These are phyloP conservation scores for Cytospora leucostoma DNA, from an alignment of 2,329 filamentous ascomycete genomes.

Conservation along the genomic window DNA sequence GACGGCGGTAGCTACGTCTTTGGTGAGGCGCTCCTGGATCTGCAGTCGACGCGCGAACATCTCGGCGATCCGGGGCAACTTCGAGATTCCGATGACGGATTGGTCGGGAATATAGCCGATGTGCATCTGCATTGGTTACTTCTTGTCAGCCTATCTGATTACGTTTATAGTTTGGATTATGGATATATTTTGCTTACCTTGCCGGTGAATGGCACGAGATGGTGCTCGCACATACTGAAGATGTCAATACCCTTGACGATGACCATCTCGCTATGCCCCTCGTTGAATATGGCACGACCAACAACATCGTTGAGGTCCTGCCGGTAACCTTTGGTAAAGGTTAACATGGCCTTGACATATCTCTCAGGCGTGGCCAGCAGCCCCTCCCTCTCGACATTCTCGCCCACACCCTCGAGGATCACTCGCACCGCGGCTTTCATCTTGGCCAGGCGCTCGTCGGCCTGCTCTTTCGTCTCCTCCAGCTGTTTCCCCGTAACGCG, in stretches of 20 bases:
- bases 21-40: conserved; percentile 93
- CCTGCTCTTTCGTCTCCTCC: conserved; percentile 52
- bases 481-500: conserved; percentile 1
- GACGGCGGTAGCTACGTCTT: conserved; percentile 92
- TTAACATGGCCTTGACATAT: conserved; percentile 93
- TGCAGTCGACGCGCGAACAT: conserved; percentile 93
- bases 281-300: conserved; percentile 93
- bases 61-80: conserved; percentile 91
- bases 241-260: conserved; percentile 98
- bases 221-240: conserved; percentile 93
- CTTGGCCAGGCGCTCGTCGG: conserved; percentile 54
- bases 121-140: conserved; percentile 72
- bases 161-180: not conserved
- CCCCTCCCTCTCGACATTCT: conserved; percentile 66
- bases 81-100: conserved; percentile 91
- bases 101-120: conserved; percentile 95
- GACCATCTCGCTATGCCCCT: conserved; percentile 94
- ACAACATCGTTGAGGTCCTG: conserved; percentile 89
- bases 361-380: conserved; percentile 72
- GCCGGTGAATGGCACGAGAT: conserved; percentile 92
- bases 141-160: not conserved
- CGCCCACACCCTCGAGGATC: conserved; percentile 67
- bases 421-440: conserved; percentile 64
- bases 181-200: conserved; percentile 59
- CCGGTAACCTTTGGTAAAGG: conserved; percentile 95